Evolutionary conservation across 768 basidiomycete genomes (phyloP).

Genomic region (Boletus coccyginus): DNA sequence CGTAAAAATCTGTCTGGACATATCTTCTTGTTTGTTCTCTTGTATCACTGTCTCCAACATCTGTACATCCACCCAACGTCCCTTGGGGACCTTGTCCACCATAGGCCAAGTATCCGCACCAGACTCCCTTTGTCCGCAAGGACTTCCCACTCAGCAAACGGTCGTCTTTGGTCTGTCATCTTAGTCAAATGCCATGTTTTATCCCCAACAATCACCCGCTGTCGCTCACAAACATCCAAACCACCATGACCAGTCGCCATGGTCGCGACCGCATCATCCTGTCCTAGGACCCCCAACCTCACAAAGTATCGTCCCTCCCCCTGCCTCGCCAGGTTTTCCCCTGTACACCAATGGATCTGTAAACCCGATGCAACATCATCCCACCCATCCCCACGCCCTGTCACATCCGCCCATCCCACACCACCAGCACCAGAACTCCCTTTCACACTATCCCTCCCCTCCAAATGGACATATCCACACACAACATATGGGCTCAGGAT

Average conservation of each 20-base stretch:
- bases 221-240: slow-evolving; percentile 73
- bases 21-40: slow-evolving; percentile 18
- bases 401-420: slow-evolving; percentile 52
- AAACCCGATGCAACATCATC: slow-evolving; percentile 60
- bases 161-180: slow-evolving; percentile 3
- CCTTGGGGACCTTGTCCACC: not conserved
- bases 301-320: slow-evolving; percentile 54
- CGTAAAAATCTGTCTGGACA: slow-evolving; percentile 14
- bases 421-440: slow-evolving; percentile 78
- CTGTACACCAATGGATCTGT: slow-evolving; percentile 71
- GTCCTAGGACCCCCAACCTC: slow-evolving; percentile 46
- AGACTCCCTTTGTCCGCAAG: slow-evolving; percentile 10
- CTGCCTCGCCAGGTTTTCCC: slow-evolving; percentile 71
- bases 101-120: slow-evolving; percentile 3
- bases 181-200: slow-evolving; percentile 66
- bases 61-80: slow-evolving; percentile 13
- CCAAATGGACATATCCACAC: slow-evolving; percentile 63
- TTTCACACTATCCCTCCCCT: slow-evolving; percentile 79
- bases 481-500: slow-evolving; percentile 57
- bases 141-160: slow-evolving; percentile 1
- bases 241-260: slow-evolving; percentile 74
- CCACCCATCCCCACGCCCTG: slow-evolving; percentile 51
- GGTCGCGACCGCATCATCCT: slow-evolving; percentile 62
- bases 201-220: slow-evolving; percentile 80
- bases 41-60: slow-evolving; percentile 1